Percentiles rank a stretch among this genome's conserved stretches.
Conservation (phyloP, 495 filamentous ascomycete genomes). For the Neurospora sp. region DNA sequence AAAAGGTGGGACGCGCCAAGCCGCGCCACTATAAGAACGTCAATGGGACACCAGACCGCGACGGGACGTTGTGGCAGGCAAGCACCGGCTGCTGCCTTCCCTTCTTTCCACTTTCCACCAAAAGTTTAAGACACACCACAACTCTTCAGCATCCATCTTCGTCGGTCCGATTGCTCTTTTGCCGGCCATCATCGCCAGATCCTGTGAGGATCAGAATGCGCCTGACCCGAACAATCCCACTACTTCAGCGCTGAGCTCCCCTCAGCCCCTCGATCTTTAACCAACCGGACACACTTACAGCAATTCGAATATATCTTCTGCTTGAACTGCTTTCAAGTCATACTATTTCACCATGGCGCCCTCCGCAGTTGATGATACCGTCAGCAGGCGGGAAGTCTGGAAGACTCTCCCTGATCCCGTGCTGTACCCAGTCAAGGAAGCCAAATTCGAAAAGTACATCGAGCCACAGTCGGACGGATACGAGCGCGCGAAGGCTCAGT, state of each 20-base stretch:
- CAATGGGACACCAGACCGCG: background rate
- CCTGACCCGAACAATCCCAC: background rate
- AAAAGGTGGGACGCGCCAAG: background rate
- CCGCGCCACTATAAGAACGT: background rate
- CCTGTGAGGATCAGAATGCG: background rate
- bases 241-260: background rate
- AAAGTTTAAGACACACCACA: background rate
- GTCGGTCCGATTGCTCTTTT: background rate
- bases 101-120: background rate
- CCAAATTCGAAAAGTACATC: constrained; percentile 65
- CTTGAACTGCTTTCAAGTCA: background rate
- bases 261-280: background rate
- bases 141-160: background rate
- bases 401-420: constrained; percentile 34
- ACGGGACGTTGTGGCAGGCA: background rate
- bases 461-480: constrained; percentile 58
- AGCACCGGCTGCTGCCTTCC: background rate
- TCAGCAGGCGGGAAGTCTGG: constrained; percentile 22
- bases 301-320: background rate
- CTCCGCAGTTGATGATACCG: constrained; percentile 29
- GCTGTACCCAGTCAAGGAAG: constrained; percentile 52
- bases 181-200: background rate
- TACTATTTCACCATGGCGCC: constrained; percentile 29
- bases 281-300: background rate
- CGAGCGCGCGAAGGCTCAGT: constrained; percentile 44